phyloP scores from a whole-genome alignment of 2,329 filamentous ascomycete species.

The Fusarium palustre region DNA sequence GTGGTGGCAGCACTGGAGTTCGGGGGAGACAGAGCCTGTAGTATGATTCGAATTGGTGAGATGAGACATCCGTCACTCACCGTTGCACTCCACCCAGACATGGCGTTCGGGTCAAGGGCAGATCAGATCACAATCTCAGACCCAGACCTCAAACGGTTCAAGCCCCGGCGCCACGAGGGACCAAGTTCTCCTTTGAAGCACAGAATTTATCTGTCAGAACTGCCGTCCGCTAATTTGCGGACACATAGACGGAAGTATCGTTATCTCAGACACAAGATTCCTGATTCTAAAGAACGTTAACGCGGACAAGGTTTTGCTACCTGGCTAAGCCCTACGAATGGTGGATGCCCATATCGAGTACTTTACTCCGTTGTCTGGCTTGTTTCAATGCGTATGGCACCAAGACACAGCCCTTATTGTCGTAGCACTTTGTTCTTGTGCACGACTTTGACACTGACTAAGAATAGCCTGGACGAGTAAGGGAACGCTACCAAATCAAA shows the following conservation, averaged over 20 bases:
- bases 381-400: not conserved
- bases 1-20: constrained; percentile 28
- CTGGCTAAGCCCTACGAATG: constrained; percentile 22
- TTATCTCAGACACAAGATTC: constrained; percentile 14
- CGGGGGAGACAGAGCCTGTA: constrained; percentile 32
- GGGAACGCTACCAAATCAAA: not conserved
- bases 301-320: constrained; percentile 1
- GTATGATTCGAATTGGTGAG: constrained; percentile 1
- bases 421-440: constrained; percentile 7
- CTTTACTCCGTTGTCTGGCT: not conserved
- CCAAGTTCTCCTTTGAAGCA: constrained; percentile 21
- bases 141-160: constrained; percentile 36
- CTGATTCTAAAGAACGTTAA: constrained; percentile 14
- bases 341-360: constrained; percentile 4
- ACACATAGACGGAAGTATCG: constrained; percentile 8
- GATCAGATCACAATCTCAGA: constrained; percentile 24
- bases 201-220: constrained; percentile 9
- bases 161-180: constrained; percentile 39
- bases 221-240: not conserved
- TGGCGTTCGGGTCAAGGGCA: constrained; percentile 34
- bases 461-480: not conserved
- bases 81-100: constrained; percentile 36
- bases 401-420: constrained; percentile 12
- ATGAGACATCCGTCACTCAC: constrained; percentile 38
- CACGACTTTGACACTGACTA: constrained; percentile 8